Percentiles rank a stretch among this genome's conserved stretches.
Conservation (phyloP, 2,329 filamentous ascomycete genomes). For the Emergomyces pasteurianus region DNA sequence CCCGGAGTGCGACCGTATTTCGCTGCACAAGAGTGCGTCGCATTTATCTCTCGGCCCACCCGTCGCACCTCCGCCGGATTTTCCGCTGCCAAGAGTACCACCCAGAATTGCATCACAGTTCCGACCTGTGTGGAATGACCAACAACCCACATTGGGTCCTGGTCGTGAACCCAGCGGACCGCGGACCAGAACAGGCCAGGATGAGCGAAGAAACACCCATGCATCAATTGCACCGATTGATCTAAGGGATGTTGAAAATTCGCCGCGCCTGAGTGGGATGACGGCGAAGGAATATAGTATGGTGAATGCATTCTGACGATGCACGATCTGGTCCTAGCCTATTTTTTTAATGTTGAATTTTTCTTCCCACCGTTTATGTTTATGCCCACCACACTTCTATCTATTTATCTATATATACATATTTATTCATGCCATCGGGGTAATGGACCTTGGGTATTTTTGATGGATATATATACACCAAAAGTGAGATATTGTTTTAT, state of each 20-base stretch:
- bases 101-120: constrained; percentile 1
- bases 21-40: constrained; percentile 13
- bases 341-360: background rate
- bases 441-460: background rate
- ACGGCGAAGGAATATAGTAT: constrained; percentile 6
- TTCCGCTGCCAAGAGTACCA: constrained; percentile 17
- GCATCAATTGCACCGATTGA: background rate
- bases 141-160: background rate
- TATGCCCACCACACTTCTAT: background rate
- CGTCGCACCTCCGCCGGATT: constrained; percentile 17
- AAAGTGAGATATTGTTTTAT: background rate
- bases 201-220: background rate
- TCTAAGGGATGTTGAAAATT: background rate
- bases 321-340: background rate
- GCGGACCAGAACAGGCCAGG: background rate
- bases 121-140: background rate
- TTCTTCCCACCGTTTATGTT: background rate
- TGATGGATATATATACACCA: background rate
- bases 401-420: background rate
- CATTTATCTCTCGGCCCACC: constrained; percentile 16
- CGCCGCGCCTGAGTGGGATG: background rate
- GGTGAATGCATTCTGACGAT: constrained; percentile 5
- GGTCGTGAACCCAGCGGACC: background rate
- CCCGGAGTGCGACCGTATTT: background rate
- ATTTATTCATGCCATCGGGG: background rate